Percentiles rank a stretch among this genome's conserved stretches.
Evolutionary conservation across 2,329 filamentous ascomycete species (phyloP).

Genomic region (Hansfordia pulvinata): DNA sequence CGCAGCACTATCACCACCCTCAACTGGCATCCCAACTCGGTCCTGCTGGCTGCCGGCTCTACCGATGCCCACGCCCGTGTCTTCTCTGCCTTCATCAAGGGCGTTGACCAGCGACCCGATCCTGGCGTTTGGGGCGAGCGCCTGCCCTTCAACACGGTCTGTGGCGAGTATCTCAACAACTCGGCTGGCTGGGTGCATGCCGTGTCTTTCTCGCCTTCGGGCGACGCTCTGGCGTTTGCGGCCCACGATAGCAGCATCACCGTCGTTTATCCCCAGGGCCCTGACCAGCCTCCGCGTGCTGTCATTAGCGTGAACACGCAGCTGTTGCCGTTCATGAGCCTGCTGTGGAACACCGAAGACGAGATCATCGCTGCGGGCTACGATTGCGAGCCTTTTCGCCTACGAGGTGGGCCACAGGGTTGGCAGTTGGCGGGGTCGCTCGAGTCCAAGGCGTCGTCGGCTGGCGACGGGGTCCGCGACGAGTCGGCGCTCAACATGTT

Average conservation of each 20-base stretch:
- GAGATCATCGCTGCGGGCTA: conserved; percentile 95
- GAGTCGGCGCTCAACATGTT: conserved; percentile 98
- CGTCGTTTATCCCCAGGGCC: conserved; percentile 83
- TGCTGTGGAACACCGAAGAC: conserved; percentile 83
- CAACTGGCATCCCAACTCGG: conserved; percentile 94
- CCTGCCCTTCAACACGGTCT: conserved; percentile 95
- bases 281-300: conserved; percentile 82
- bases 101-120: conserved; percentile 74
- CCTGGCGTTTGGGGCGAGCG: conserved; percentile 88
- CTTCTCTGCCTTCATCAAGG: conserved; percentile 93
- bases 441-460: conserved; percentile 56
- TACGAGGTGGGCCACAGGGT: conserved; percentile 63
- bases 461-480: conserved; percentile 52
- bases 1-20: conserved; percentile 92
- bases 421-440: conserved; percentile 78
- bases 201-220: conserved; percentile 83
- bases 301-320: conserved; percentile 83
- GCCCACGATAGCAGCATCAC: conserved; percentile 95
- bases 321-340: conserved; percentile 78
- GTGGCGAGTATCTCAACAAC: conserved; percentile 90
- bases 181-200: conserved; percentile 95
- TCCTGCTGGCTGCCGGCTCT: conserved; percentile 87
- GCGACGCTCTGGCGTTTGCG: conserved; percentile 85
- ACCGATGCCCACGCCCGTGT: conserved; percentile 94
- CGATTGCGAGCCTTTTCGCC: conserved; percentile 79